Conservation (phyloP, 164 flowering plant species). For the Tetracentron sinense region DNA sequence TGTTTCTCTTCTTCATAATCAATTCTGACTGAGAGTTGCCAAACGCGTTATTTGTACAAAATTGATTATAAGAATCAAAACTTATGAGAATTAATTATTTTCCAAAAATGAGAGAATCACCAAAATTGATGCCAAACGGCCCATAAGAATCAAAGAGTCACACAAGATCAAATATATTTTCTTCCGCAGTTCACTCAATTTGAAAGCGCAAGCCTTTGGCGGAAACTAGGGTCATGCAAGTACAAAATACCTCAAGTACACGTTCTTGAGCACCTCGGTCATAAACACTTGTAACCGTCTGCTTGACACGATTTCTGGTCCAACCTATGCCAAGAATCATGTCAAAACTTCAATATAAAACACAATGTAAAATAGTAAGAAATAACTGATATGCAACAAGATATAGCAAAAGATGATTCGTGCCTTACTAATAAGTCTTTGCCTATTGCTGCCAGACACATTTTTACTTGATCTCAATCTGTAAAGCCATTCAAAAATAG, state of each 20-base stretch:
- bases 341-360: neutral
- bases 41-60: no score
- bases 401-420: constrained; percentile 5
- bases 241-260: constrained; percentile 45
- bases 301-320: constrained; percentile 25
- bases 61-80: no score
- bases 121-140: no score
- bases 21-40: no score
- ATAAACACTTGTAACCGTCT: constrained; percentile 25
- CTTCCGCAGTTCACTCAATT: neutral
- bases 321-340: constrained; percentile 25
- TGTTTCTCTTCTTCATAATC: no score
- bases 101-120: no score
- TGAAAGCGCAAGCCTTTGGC: neutral
- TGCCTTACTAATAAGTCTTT: constrained; percentile 27
- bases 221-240: neutral
- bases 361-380: neutral
- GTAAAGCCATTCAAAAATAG: neutral
- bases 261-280: constrained; percentile 34
- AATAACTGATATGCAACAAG: neutral
- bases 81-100: no score
- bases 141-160: neutral
- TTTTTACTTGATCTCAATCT: constrained; percentile 35
- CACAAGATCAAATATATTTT: neutral
- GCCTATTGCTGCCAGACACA: constrained; percentile 8